Evolutionary conservation across 352 stramenopile species (phyloP), one percentile per base, ranked within the genome.

Genomic region (Phytopythium montanum): DNA sequence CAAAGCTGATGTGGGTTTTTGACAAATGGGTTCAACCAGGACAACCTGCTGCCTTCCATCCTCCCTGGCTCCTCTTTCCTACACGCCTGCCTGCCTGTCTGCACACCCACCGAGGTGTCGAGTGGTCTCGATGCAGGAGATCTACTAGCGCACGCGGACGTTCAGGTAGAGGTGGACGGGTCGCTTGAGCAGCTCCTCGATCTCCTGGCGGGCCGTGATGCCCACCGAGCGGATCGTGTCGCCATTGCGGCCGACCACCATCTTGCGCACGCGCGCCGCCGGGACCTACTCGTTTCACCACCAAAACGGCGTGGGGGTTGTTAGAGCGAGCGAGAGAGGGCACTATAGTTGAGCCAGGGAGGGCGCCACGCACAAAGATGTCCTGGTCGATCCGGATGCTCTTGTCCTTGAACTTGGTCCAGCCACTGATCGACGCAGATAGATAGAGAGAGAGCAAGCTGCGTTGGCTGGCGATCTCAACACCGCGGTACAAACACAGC

Each of bases 331-430:
- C 21, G 13, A 23, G 18, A 51, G 44, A 29, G 14, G n/a, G 33
- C 33, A 12, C 4, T 52, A 21, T 13, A 29, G 28, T 34, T 42
- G 51, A 54, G 41, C 38, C 56, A 54, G 60, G 34, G 48, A 21
- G 28, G 13, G 5, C 39, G 23, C 19, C 42, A 83, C 79, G 67
- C 87, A 95, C 86, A 55, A 92, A 92, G 39, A 95, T 81, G 57
- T 95, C 86, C 56, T 95, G 86, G 66, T 95, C 86, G 54, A 95
- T 95, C 25, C 86, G 84, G 36, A 95, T 50, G 53, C 84, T 95
- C 26, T 87, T 88, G 68, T 95, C 86, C 57, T 75, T 89, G 61
- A 95, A 94, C 55, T 81, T 83, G 44, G 86, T 95, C 86, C 86
- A 95, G 52, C 86, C 86, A 49, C 76, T 85, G 59, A 55, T 12